Conservation (phyloP, 2,329 filamentous ascomycete species). For the Scedosporium dehoogii region DNA sequence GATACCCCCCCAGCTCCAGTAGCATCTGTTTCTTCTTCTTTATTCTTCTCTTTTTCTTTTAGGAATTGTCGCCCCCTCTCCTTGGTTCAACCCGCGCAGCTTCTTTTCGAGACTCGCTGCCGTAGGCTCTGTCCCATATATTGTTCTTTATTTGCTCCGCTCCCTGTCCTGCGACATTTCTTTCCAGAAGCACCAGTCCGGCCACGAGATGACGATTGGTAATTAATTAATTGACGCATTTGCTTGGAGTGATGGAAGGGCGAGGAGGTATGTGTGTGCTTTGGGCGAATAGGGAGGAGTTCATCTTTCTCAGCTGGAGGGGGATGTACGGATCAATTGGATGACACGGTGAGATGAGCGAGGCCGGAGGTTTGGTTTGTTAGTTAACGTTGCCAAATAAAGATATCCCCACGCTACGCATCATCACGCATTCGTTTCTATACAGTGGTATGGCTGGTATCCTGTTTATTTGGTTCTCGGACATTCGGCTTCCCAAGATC, state of each 20-base stretch:
- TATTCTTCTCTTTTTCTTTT: neutral
- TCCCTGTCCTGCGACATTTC: neutral
- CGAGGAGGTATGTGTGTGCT: no score
- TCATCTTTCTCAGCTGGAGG: neutral
- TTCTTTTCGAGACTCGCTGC: neutral
- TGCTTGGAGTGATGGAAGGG: neutral
- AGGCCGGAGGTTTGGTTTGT: neutral
- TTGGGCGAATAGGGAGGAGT: no score
- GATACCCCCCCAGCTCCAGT: neutral
- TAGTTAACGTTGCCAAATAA: neutral
- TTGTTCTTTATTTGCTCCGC: neutral
- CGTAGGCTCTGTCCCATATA: neutral
- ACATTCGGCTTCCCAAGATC: no score
- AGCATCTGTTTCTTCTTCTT: neutral
- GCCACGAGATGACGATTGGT: neutral
- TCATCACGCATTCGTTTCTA: neutral
- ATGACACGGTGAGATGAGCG: neutral
- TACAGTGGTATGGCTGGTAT: no score
- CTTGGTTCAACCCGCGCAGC: neutral
- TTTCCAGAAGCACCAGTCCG: neutral
- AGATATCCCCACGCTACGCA: neutral
- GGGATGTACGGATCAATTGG: neutral
- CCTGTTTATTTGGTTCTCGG: no score
- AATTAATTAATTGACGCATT: neutral
- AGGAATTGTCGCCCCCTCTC: neutral